phyloP scores from a whole-genome alignment of 2,329 filamentous ascomycete species.

The Dactylellina leptospora region DNA sequence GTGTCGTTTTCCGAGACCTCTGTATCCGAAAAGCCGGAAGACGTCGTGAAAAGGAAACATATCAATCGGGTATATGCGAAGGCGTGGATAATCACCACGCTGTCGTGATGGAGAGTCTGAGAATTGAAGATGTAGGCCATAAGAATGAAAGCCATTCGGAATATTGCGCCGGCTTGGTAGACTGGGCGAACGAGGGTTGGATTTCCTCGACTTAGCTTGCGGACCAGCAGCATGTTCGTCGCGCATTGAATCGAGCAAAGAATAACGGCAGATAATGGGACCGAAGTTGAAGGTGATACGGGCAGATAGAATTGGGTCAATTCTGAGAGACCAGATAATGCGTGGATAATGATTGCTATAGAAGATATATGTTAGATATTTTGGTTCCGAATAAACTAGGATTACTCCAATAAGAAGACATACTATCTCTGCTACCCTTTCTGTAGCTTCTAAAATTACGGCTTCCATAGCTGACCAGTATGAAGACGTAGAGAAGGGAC shows the following conservation, averaged over 20 bases:
- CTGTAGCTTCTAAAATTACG: constrained; percentile 30
- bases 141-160: constrained; percentile 17
- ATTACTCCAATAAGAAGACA: no score
- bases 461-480: constrained; percentile 16
- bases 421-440: constrained; percentile 31
- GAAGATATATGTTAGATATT: neutral
- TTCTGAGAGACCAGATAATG: constrained; percentile 26
- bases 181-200: constrained; percentile 34
- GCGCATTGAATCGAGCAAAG: constrained; percentile 17
- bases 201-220: constrained; percentile 19
- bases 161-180: constrained; percentile 28
- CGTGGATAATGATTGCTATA: constrained; percentile 29
- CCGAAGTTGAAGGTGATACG: neutral
- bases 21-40: constrained; percentile 7
- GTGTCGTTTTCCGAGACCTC: constrained; percentile 18
- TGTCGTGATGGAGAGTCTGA: constrained; percentile 21
- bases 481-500: constrained; percentile 14
- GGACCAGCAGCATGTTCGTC: constrained; percentile 35
- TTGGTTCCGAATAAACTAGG: no score
- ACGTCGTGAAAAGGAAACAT: constrained; percentile 28
- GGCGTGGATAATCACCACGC: constrained; percentile 30
- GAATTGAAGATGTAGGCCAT: constrained; percentile 10
- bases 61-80: constrained; percentile 36
- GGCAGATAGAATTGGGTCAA: constrained; percentile 25
- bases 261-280: constrained; percentile 18